Percentiles rank a stretch among this genome's conserved stretches.
Evolutionary conservation across 2,329 filamentous ascomycete species (phyloP).

Genomic region (Aspergillus sp.): DNA sequence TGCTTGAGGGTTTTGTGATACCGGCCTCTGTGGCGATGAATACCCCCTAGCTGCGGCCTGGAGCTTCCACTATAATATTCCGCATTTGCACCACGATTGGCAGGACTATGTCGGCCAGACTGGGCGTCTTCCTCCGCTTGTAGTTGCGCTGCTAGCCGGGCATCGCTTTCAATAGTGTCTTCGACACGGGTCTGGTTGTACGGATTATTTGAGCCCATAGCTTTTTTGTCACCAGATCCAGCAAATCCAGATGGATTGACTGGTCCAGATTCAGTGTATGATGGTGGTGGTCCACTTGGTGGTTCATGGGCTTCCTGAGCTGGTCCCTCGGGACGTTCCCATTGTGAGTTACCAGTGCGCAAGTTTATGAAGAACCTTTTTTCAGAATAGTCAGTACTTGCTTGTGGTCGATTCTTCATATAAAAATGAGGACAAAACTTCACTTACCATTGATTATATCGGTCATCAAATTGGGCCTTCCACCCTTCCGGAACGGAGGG

Average conservation of each 20-base stretch:
- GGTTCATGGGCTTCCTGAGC: slow-evolving; percentile 47
- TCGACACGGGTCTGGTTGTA: slow-evolving; percentile 44
- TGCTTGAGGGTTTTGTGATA: slow-evolving; percentile 21
- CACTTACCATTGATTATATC: slow-evolving; percentile 77
- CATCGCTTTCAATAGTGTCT: slow-evolving; percentile 58
- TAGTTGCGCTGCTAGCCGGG: slow-evolving; percentile 66
- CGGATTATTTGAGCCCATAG: slow-evolving; percentile 65
- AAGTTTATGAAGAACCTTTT: slow-evolving; percentile 85
- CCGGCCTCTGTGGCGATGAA: slow-evolving; percentile 3
- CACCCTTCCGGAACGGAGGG: slow-evolving; percentile 70
- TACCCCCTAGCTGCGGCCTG: slow-evolving; percentile 5
- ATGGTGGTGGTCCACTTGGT: slow-evolving; percentile 40
- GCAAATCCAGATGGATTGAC: slow-evolving; percentile 36
- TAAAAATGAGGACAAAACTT: background rate
- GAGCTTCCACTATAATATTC: slow-evolving; percentile 41
- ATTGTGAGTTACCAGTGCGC: slow-evolving; percentile 82
- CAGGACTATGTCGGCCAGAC: slow-evolving; percentile 26
- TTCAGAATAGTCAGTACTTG: slow-evolving; percentile 6
- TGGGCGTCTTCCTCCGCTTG: slow-evolving; percentile 79
- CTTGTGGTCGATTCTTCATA: background rate
- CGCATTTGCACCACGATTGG: slow-evolving; percentile 35
- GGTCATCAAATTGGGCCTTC: slow-evolving; percentile 78
- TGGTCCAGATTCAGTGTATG: slow-evolving; percentile 56
- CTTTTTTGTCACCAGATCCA: slow-evolving; percentile 38
- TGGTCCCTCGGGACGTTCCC: slow-evolving; percentile 74